A percentile compares a stretch with the other conserved stretches of the same genome.
These are phyloP conservation scores for Zymoseptoria ardabiliae DNA, from an alignment of 2,329 filamentous ascomycete species.

Conservation along the genomic window DNA sequence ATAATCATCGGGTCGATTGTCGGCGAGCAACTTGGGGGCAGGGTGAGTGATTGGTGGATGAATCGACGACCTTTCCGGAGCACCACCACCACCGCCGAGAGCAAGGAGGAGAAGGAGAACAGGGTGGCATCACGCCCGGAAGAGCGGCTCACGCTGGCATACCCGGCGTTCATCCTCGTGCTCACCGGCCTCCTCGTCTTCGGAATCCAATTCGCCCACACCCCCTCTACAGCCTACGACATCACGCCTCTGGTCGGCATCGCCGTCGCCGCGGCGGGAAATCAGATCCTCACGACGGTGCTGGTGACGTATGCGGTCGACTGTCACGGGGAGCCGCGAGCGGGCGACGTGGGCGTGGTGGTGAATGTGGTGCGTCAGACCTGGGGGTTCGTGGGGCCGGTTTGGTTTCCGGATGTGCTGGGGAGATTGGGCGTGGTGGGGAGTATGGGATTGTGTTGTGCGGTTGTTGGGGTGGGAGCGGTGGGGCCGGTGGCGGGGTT, in stretches of 20 bases:
- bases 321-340: constrained; percentile 46
- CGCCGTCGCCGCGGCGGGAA: constrained; percentile 46
- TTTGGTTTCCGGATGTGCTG: constrained; percentile 38
- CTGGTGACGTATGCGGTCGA: constrained; percentile 55
- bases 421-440: constrained; percentile 29
- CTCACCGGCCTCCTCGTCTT: constrained; percentile 50
- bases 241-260: constrained; percentile 46
- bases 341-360: constrained; percentile 51
- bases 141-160: constrained; percentile 51
- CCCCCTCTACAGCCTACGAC: constrained; percentile 43
- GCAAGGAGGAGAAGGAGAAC: not conserved
- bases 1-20: constrained; percentile 51
- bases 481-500: constrained; percentile 22
- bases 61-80: no score
- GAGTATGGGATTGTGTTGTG: constrained; percentile 33
- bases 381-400: constrained; percentile 45
- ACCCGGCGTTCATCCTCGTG: constrained; percentile 45
- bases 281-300: constrained; percentile 55
- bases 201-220: constrained; percentile 43
- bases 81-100: constrained; percentile 31
- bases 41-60: constrained; percentile 49
- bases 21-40: constrained; percentile 52
- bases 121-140: constrained; percentile 33
- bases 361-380: constrained; percentile 50
- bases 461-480: constrained; percentile 24